phyloP scores from a whole-genome alignment of 805 yeast genomes.

The Torulaspora microellipsoides region DNA sequence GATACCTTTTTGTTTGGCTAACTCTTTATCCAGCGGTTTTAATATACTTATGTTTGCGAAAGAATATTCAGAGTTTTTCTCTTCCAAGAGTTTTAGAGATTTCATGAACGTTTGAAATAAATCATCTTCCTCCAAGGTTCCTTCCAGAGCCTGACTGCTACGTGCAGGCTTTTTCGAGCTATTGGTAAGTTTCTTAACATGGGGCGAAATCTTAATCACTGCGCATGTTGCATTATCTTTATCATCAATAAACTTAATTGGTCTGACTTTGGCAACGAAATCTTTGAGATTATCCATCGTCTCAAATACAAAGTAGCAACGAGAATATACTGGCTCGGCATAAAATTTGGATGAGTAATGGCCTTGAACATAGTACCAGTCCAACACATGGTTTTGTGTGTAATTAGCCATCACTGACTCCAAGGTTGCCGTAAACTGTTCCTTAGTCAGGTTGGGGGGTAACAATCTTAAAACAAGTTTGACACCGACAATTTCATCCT shows the following conservation, averaged over 20 bases:
- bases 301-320: slow-evolving; percentile 42
- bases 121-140: slow-evolving; percentile 32
- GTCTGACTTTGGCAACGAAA: slow-evolving; percentile 32
- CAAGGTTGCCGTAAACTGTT: slow-evolving; percentile 32
- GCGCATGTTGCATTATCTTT: slow-evolving; percentile 23
- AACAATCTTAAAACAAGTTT: slow-evolving; percentile 40
- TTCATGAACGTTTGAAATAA: slow-evolving; percentile 32
- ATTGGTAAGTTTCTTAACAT: slow-evolving; percentile 16
- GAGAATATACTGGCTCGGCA: slow-evolving; percentile 39
- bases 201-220: slow-evolving; percentile 21
- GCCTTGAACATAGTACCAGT: slow-evolving; percentile 34
- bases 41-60: slow-evolving; percentile 28
- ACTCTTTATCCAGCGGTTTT: slow-evolving; percentile 27
- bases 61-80: slow-evolving; percentile 19
- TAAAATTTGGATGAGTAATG: slow-evolving; percentile 26
- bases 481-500: slow-evolving; percentile 7
- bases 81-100: slow-evolving; percentile 22
- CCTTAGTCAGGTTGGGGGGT: slow-evolving; percentile 41
- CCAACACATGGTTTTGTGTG: slow-evolving; percentile 29
- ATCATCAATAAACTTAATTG: slow-evolving; percentile 32
- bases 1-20: slow-evolving; percentile 20
- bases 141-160: slow-evolving; percentile 20
- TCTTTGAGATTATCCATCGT: slow-evolving; percentile 26
- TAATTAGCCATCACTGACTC: slow-evolving; percentile 20
- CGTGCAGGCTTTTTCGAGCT: slow-evolving; percentile 12